phyloP scores from a whole-genome alignment of 768 basidiomycete species.

The Amanita pallidorosea region DNA sequence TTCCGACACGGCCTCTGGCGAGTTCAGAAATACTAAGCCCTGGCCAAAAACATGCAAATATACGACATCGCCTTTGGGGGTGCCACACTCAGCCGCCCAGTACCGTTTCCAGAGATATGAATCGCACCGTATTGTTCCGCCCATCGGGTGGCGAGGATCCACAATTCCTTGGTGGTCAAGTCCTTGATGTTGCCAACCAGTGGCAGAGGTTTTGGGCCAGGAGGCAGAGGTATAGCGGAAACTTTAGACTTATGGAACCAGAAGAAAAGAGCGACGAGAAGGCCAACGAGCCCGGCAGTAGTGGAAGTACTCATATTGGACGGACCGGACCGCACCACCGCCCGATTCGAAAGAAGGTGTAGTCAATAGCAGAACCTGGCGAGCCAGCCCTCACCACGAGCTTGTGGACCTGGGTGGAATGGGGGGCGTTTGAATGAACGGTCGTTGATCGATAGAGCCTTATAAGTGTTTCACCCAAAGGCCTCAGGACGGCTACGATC shows the following conservation, averaged over 20 bases:
- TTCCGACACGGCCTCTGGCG: conserved; percentile 45
- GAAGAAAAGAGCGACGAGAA: conserved; percentile 28
- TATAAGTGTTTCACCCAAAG: no score
- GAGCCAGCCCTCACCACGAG: not conserved
- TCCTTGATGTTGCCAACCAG: conserved; percentile 56
- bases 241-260: conserved; percentile 34
- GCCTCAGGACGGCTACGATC: no score
- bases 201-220: conserved; percentile 59
- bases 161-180: conserved; percentile 49
- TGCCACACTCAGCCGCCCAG: conserved; percentile 4
- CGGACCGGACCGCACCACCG: not conserved
- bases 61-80: conserved; percentile 46
- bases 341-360: not conserved
- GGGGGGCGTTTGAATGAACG: not conserved
- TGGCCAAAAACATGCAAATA: conserved; percentile 59
- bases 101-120: not conserved
- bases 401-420: not conserved
- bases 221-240: conserved; percentile 37
- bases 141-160: conserved; percentile 55
- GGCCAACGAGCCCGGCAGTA: conserved; percentile 21
- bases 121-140: conserved; percentile 50
- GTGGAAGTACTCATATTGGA: conserved; percentile 14
- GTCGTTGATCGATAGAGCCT: no score
- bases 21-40: conserved; percentile 58
- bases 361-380: not conserved